A percentile compares a stretch with the other conserved stretches of the same genome.
These are phyloP conservation scores for Prototheca wickerhamii DNA, from an alignment of 163 green algal species.

Conservation along the genomic window DNA sequence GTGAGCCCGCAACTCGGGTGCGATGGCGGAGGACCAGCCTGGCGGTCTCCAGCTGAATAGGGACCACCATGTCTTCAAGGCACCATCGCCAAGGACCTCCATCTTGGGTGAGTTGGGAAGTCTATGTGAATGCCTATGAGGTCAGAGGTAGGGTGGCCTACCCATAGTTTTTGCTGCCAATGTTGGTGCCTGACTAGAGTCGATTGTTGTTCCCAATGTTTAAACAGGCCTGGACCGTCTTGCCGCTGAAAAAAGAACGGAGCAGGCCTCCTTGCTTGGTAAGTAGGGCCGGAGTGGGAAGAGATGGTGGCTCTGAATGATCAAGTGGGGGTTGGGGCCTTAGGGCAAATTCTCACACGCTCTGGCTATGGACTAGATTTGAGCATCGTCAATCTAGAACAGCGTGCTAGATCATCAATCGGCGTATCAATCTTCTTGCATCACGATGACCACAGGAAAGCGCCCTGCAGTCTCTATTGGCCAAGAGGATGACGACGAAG, in stretches of 20 bases:
- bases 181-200: no score
- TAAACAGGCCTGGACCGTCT: constrained; percentile 68
- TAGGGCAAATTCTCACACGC: no score
- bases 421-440: not conserved
- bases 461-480: constrained; percentile 45
- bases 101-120: constrained; percentile 41
- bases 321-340: no score
- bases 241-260: constrained; percentile 58
- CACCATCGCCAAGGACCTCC: constrained; percentile 46
- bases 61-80: constrained; percentile 57
- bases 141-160: not conserved
- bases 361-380: not conserved
- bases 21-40: not conserved
- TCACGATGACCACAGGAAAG: constrained; percentile 35
- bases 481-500: constrained; percentile 23
- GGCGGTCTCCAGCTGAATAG: constrained; percentile 13
- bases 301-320: not conserved
- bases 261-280: constrained; percentile 34
- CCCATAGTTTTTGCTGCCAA: no score
- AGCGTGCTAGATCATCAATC: no score
- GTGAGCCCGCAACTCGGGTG: not conserved
- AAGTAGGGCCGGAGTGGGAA: not conserved
- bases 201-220: no score
- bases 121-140: not conserved
- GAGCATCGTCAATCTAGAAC: not conserved